phyloP scores from a whole-genome alignment of 2,329 filamentous ascomycete genomes.

The Cryphonectria japonica region DNA sequence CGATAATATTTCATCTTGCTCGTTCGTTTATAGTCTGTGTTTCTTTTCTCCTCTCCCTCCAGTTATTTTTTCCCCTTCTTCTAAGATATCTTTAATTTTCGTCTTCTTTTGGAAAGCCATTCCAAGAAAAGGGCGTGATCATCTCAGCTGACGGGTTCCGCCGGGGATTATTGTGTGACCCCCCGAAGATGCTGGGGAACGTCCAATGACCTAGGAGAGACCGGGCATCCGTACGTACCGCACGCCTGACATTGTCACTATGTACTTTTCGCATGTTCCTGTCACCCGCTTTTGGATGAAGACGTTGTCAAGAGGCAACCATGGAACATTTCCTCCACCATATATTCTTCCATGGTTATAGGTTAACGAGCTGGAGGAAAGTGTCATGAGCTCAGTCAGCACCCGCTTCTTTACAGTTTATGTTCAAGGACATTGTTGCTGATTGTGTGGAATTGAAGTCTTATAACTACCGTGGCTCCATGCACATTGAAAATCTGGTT shows the following conservation, averaged over 20 bases:
- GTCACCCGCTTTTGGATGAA: neutral
- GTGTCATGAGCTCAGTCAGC: neutral
- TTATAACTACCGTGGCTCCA: too few species aligned
- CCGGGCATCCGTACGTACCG: neutral
- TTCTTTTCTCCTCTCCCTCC: neutral
- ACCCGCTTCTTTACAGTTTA: too few species aligned
- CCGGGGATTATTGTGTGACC: neutral
- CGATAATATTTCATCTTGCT: neutral
- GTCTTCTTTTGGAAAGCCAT: neutral
- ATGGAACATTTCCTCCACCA: neutral
- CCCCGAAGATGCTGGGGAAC: neutral
- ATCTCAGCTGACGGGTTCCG: neutral
- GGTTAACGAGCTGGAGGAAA: neutral
- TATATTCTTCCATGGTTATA: neutral
- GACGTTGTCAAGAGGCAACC: neutral
- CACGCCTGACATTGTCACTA: neutral
- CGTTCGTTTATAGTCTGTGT: neutral
- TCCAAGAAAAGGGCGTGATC: neutral
- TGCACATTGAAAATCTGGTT: too few species aligned
- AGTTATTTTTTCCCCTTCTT: neutral
- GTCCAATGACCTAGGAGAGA: neutral
- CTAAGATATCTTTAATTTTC: neutral
- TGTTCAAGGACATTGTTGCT: too few species aligned
- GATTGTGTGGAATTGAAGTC: too few species aligned
- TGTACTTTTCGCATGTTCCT: neutral